Base-by-base conservation (phyloP, 108 stramenopile genomes). In the Epithemia pelagica region DNA sequence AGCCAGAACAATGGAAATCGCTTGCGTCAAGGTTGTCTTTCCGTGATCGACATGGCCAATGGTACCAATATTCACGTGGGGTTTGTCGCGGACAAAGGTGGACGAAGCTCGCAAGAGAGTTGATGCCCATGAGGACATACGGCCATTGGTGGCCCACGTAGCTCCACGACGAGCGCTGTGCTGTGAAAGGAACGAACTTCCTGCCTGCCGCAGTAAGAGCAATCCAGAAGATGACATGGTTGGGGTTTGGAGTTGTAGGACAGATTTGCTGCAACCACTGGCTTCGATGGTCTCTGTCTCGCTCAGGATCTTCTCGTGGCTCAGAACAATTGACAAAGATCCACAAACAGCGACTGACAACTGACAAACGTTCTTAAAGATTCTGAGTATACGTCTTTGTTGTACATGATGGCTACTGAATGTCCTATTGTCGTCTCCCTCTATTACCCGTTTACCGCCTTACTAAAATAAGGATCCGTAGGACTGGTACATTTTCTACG, bases 31-130 rank as follows among this genome's bases (percentile, higher is more conserved):
- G 7, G 99, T 99, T 53, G 99, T 99, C 73, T 99, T 99, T 67
- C 99, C 99, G 83, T 99, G 99, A 81, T 99, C 99, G 75, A 98
- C 97, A 68, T 99, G 97, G 57, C 99, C 99, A 70, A 99, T 99
- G 67, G 99, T 99, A 37, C 99, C 99, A 65, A 99, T 96, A 79
- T 98, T 98, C 15, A 97, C 90, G 81, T 98, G 97, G 24, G 97
- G 97, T 78, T 98, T 97, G 73, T 73, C 69, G 58, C 98, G 94
- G 57, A 83, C 73, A 74, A 88, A 99, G 32, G 66, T 63, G 25
- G 61, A 65, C 19, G 72, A 70, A 52, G 73, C 22, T 57, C 56
- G 37, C 15, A 46, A 46, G 10, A 46, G 37, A 5, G 5, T 46
- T 15, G 37, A 46, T 46, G 37, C 37, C 37, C 37, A 46, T 15